phyloP scores from a whole-genome alignment of 352 stramenopile genomes.

The Phytophthora chlamydospora region DNA sequence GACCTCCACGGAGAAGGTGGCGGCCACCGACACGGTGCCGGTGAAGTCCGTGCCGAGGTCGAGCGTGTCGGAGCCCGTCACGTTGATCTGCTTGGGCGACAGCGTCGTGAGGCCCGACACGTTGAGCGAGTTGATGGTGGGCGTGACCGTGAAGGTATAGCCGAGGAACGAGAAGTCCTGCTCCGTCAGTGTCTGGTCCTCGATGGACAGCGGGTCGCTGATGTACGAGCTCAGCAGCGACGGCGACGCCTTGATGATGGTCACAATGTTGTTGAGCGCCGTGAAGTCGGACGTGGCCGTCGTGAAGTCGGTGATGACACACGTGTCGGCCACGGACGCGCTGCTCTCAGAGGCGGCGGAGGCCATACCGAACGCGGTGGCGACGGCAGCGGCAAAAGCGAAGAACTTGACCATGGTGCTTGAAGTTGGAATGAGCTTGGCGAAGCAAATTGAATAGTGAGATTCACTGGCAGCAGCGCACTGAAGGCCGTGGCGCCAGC shows the following conservation, averaged over 20 bases:
- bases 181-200: constrained; percentile 47
- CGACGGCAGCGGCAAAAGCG: constrained; percentile 13
- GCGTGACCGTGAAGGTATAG: constrained; percentile 56
- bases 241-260: constrained; percentile 44
- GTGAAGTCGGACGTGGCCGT: constrained; percentile 50
- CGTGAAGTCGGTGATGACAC: constrained; percentile 49
- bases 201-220: constrained; percentile 44
- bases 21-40: constrained; percentile 38
- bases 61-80: constrained; percentile 41
- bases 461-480: neutral
- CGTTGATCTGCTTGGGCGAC: constrained; percentile 52
- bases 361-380: constrained; percentile 14
- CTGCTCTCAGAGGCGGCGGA: constrained; percentile 25
- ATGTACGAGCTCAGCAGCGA: constrained; percentile 42
- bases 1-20: constrained; percentile 50
- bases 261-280: constrained; percentile 55
- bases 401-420: constrained; percentile 31
- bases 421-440: constrained; percentile 27
- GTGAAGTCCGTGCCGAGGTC: constrained; percentile 56
- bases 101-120: constrained; percentile 51
- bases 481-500: neutral
- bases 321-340: constrained; percentile 39
- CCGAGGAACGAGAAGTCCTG: constrained; percentile 58
- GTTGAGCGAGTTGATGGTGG: constrained; percentile 54
- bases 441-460: constrained; percentile 36